phyloP scores from a whole-genome alignment of 805 yeast species.

The Spencermartinsiella europaea region DNA sequence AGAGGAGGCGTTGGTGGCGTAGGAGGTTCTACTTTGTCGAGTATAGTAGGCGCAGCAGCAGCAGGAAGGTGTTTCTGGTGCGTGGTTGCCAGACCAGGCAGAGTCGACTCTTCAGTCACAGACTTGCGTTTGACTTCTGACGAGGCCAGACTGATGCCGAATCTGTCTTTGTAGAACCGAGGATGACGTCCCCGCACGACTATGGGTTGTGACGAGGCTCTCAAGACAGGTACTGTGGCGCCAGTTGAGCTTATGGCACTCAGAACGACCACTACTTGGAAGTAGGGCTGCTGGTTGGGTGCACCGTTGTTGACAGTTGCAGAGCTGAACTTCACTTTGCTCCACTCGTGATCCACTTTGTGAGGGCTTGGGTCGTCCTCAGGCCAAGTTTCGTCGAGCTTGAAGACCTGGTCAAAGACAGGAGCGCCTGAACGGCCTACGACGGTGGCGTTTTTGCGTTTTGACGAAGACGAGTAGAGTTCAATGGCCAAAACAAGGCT shows the following conservation, averaged over 20 bases:
- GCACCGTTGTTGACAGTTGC: constrained; percentile 15
- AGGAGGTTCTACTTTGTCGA: neutral
- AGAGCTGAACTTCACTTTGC: constrained; percentile 12
- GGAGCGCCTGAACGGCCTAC: constrained; percentile 5
- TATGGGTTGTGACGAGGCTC: constrained; percentile 37
- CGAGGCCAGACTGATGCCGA: constrained; percentile 2
- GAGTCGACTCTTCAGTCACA: neutral
- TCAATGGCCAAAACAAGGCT: constrained; percentile 2
- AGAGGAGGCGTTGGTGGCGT: neutral
- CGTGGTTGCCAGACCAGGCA: neutral
- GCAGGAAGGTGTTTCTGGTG: no score
- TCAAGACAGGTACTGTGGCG: neutral
- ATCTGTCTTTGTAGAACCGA: constrained; percentile 48
- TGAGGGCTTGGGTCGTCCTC: neutral
- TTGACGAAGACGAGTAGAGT: constrained; percentile 2
- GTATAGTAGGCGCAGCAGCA: neutral
- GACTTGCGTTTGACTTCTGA: neutral
- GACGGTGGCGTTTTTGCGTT: constrained; percentile 5
- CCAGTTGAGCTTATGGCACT: constrained; percentile 7
- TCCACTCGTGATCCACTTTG: constrained; percentile 3
- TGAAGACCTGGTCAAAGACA: neutral
- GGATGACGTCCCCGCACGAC: constrained; percentile 61
- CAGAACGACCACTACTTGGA: constrained; percentile 5
- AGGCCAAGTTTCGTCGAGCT: neutral
- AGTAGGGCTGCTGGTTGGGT: constrained; percentile 12